Base-by-base conservation (phyloP, 1,284 basidiomycete species). In the Fomes fomentarius region DNA sequence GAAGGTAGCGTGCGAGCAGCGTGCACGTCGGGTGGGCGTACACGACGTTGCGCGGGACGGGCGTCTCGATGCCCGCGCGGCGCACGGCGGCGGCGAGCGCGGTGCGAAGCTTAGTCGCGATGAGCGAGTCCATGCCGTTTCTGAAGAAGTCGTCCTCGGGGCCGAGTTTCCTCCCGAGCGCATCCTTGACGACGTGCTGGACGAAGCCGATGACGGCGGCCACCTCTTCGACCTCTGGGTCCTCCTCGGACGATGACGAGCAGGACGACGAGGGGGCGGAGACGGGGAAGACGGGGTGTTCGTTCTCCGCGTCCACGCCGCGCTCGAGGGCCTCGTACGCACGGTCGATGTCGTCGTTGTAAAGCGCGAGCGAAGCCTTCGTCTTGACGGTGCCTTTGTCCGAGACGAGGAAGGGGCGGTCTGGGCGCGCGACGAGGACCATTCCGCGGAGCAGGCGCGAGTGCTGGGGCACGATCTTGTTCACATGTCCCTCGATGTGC, bases 381-480 rank as follows among this genome's bases (percentile, higher is more conserved):
- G 31, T 41, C 39, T 50, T 54, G 10, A 64, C 54, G 1, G 63
- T 63, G 19, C 54, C 56, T 39, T 64, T 63, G 41, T 64, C 59
- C 6, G 60, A 63, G n/a, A 50, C 14, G 5, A 51, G 41, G 52
- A 62, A 59, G 6, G 62, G 63, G n/a, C 56, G 52, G n/a, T 55
- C 45, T 2, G 47, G 52, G 17, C 54, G 47, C 11, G 57, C 58
- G 35, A 63, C 53, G 30, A 66, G 54, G 24, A 66, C 47, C 49
- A 63, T 56, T 12, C 60, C 47, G 3, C 52, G 52, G 25, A 66
- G 41, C 9, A 66, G 49, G 11, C 62, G 54, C 12, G 63, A 65
- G 50, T 66, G 62, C 33, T 56, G 50, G 4, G 62, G 63, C 8
- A 62, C 51, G 39, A 61, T 25, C 12, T 47, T 37, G 44, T 65